Evolutionary conservation across 2,329 filamentous ascomycete species (phyloP), one percentile per base, ranked within the genome.

Genomic region (Fusarium liriodendri): DNA sequence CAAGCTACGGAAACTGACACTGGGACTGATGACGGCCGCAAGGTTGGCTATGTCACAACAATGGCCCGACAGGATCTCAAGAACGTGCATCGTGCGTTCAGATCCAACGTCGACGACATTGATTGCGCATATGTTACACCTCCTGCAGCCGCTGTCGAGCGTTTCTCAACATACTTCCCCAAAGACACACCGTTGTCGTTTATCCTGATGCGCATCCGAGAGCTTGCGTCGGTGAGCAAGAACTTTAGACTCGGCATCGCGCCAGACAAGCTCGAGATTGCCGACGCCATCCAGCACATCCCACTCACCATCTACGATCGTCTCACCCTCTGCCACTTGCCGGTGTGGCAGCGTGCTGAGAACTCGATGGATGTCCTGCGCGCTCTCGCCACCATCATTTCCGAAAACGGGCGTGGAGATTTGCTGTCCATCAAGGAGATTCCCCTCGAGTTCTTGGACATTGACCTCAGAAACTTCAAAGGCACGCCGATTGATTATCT

Each of bases 121-220:
- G 84, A 85, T 52, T 87, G 89, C 2, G 96, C 95, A 1, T 94
- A 93, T 27, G 87, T 98, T 40, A 87, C 92, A 58, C 94, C 96
- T 5, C 94, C 95, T 0, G 86, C 90, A 2, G 82, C 87, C 29
- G 87, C 95, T 4, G 85, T 98, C 37, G 90, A 97, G 79, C 89
- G 90, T 9, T 97, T 98, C 79, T 89, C 93, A 1, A 88, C 89
- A 4, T 97, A 96, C 79, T 98, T 98, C 77, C 94, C 95, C 1
- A 89, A 91, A 0, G 88, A 89, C 7, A 95, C 94, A 0, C 94
- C 95, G 0, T 93, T 98, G 75, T 93, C 91, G 72, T 98, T 95
- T 79, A 91, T 98, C 68, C 83, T 98, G 65, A 86, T 92, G 70
- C 93, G 93, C 3, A 85, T 98, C 58, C 87, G 93, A 71, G 92